Percentiles rank a stretch among this genome's conserved stretches.
Evolutionary conservation across 495 filamentous ascomycete genomes (phyloP).

Genomic region (Penicillium herquei): DNA sequence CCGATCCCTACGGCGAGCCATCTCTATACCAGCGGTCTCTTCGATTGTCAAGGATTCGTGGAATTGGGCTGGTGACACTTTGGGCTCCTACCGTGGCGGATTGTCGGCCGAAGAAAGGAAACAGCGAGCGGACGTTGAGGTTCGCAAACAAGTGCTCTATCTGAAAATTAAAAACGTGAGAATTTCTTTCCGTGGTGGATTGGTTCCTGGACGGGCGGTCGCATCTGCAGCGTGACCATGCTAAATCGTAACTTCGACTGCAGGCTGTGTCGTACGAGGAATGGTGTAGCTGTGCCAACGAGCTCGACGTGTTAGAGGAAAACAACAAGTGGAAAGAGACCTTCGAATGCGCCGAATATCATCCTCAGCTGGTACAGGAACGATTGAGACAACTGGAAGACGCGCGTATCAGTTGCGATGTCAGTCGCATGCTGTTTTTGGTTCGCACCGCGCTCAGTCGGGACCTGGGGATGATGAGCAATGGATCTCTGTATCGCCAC

Average conservation of each 20-base stretch:
- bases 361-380: slow-evolving; percentile 62
- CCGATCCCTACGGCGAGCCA: slow-evolving; percentile 24
- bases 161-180: slow-evolving; percentile 61
- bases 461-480: slow-evolving; percentile 82
- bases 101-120: slow-evolving; percentile 54
- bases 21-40: slow-evolving; percentile 37
- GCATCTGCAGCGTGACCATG: slow-evolving; percentile 15
- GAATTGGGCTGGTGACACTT: slow-evolving; percentile 47
- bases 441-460: slow-evolving; percentile 79
- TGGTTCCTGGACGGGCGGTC: slow-evolving; percentile 7
- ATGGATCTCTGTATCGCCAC: slow-evolving; percentile 77
- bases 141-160: slow-evolving; percentile 62
- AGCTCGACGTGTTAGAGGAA: slow-evolving; percentile 77
- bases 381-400: slow-evolving; percentile 73
- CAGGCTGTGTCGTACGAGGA: slow-evolving; percentile 62
- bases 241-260: slow-evolving; percentile 9
- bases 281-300: slow-evolving; percentile 64
- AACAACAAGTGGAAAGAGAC: slow-evolving; percentile 79
- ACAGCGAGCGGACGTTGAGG: slow-evolving; percentile 48
- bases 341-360: slow-evolving; percentile 65
- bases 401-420: slow-evolving; percentile 71
- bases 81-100: slow-evolving; percentile 54
- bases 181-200: background rate
- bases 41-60: slow-evolving; percentile 35
- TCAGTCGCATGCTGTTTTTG: slow-evolving; percentile 72